Evolutionary conservation across 192 early-diverging fungal species (phyloP).

Genomic region (Cetraspora pellucida): DNA sequence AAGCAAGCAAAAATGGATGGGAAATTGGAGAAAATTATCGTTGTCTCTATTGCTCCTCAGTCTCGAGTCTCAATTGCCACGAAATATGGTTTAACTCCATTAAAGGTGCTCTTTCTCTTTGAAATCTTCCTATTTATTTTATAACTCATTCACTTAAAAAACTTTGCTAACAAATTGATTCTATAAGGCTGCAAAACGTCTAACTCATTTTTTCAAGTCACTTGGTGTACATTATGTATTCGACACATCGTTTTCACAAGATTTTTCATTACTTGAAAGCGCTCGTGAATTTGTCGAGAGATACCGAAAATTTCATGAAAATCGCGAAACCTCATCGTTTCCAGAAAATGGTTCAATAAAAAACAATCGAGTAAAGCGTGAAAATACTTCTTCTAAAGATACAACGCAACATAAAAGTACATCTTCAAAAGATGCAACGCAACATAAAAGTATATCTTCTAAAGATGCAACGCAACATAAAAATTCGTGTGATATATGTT

Average conservation of each 20-base stretch:
- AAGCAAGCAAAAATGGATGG: constrained; percentile 43
- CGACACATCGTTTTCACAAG: constrained; percentile 88
- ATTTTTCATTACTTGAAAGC: constrained; percentile 81
- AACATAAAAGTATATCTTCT: no score
- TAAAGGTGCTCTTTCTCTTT: constrained; percentile 50
- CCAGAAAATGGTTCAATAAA: constrained; percentile 35
- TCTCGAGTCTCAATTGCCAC: constrained; percentile 86
- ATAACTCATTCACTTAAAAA: not conserved
- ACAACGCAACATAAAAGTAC: constrained; percentile 35
- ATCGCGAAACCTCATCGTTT: constrained; percentile 27
- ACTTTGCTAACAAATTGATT: not conserved
- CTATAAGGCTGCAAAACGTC: constrained; percentile 59
- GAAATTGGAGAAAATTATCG: constrained; percentile 50
- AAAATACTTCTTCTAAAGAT: constrained; percentile 40
- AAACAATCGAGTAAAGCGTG: constrained; percentile 40
- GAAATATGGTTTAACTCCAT: constrained; percentile 73
- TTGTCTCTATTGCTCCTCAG: constrained; percentile 91
- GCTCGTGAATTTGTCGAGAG: constrained; percentile 88
- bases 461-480: constrained; percentile 38
- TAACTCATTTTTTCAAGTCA: constrained; percentile 75
- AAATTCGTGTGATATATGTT: not conserved
- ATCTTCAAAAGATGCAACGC: constrained; percentile 36
- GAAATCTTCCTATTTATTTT: not conserved
- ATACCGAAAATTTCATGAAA: constrained; percentile 52
- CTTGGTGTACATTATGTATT: constrained; percentile 87